Evolutionary conservation across 2,329 filamentous ascomycete species (phyloP).

Genomic region (Phialophora verrucosa): DNA sequence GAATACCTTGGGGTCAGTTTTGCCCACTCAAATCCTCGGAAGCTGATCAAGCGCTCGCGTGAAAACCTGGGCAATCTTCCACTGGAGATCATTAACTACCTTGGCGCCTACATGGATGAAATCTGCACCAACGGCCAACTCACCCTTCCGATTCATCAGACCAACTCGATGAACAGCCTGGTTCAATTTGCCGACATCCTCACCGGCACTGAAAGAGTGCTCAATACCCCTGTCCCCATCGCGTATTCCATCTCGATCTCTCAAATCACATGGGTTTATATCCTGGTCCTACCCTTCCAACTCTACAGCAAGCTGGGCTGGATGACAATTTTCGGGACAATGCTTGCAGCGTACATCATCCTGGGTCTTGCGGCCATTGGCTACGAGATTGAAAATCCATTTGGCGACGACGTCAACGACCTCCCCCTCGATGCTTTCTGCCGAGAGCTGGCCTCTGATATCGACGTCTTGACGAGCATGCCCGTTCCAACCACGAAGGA

Average conservation of each 20-base stretch:
- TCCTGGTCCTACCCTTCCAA: conserved; percentile 81
- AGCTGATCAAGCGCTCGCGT: conserved; percentile 73
- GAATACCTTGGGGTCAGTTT: conserved; percentile 79
- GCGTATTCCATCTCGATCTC: conserved; percentile 84
- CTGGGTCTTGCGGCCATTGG: conserved; percentile 77
- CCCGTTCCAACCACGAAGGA: conserved; percentile 58
- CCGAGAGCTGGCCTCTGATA: conserved; percentile 72
- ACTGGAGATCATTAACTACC: conserved; percentile 76
- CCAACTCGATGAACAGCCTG: conserved; percentile 61
- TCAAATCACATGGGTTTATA: conserved; percentile 86
- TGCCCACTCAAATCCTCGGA: conserved; percentile 77
- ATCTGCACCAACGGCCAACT: conserved; percentile 55
- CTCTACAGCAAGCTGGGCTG: conserved; percentile 68
- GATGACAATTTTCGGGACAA: conserved; percentile 77
- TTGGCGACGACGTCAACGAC: conserved; percentile 83
- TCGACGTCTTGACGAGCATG: conserved; percentile 72
- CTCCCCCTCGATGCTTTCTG: conserved; percentile 78
- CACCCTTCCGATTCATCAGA: conserved; percentile 45
- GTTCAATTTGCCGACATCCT: conserved; percentile 73
- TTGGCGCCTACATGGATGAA: conserved; percentile 70
- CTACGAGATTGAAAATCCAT: conserved; percentile 83
- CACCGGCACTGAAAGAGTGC: conserved; percentile 74
- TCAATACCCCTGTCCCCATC: conserved; percentile 80
- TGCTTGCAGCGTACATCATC: conserved; percentile 79
- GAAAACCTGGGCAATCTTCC: conserved; percentile 82